Evolutionary conservation across 192 early-diverging fungal genomes (phyloP).

Genomic region (Linderina pennispora): DNA sequence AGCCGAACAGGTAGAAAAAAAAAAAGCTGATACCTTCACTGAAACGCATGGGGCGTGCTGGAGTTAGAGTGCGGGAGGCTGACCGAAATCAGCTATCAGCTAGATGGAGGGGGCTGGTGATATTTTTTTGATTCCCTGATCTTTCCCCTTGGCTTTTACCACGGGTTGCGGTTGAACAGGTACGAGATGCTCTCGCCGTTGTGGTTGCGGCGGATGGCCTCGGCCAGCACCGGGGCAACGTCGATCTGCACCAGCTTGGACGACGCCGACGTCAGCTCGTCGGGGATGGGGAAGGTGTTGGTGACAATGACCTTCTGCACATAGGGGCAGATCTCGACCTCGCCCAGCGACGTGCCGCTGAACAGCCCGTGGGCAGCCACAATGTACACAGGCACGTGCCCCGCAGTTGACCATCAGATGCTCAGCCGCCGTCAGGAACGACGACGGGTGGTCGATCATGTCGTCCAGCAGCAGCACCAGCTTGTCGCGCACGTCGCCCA

Average conservation of each 20-base stretch:
- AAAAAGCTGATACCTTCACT: no score
- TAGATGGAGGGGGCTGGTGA: no score
- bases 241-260: slow-evolving; percentile 83
- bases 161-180: slow-evolving; percentile 61
- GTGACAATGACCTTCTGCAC: slow-evolving; percentile 81
- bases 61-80: no score
- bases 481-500: slow-evolving; percentile 85
- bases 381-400: slow-evolving; percentile 76
- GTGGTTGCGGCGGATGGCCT: slow-evolving; percentile 90
- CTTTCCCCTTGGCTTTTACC: no score
- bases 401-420: slow-evolving; percentile 80
- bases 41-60: no score
- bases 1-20: no score
- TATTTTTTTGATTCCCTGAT: no score
- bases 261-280: slow-evolving; percentile 60
- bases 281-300: slow-evolving; percentile 81
- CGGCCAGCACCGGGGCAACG: slow-evolving; percentile 83
- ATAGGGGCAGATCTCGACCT: slow-evolving; percentile 76
- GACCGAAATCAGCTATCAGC: no score
- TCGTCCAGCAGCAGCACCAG: slow-evolving; percentile 94
- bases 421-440: slow-evolving; percentile 90
- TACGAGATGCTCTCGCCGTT: slow-evolving; percentile 93
- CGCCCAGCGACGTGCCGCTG: slow-evolving; percentile 75
- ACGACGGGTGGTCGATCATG: slow-evolving; percentile 84
- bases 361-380: slow-evolving; percentile 95